Conservation (phyloP, 306 rosid species). For the Cyclanthera cordifolia region DNA sequence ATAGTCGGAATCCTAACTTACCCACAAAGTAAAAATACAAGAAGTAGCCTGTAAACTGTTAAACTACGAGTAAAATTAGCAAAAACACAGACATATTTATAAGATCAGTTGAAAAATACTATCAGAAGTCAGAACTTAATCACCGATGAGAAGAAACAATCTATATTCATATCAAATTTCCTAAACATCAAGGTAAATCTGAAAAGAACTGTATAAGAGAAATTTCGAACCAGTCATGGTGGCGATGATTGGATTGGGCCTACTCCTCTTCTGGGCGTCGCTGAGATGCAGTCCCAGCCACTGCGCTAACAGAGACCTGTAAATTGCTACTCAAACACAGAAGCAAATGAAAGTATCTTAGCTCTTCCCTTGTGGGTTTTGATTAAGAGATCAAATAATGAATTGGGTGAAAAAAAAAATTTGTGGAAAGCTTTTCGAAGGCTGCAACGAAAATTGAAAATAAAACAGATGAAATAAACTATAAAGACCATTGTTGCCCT, state of each 20-base stretch:
- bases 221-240: conserved; percentile 51
- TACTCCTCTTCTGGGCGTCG: conserved; percentile 9
- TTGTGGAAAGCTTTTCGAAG: not conserved
- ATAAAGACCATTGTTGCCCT: conserved; percentile 9
- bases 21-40: not conserved
- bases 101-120: not conserved
- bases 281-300: not conserved
- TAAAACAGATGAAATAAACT: not conserved
- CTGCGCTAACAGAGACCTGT: not conserved
- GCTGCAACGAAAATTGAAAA: not conserved
- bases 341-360: not conserved
- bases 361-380: not conserved
- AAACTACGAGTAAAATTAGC: not conserved
- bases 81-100: not conserved
- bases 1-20: not conserved
- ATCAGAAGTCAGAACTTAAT: not conserved
- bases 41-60: not conserved
- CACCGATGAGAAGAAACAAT: not conserved
- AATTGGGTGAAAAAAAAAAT: not conserved
- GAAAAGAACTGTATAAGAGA: not conserved
- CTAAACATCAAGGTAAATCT: not conserved
- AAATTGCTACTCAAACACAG: not conserved
- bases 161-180: not conserved
- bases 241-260: conserved; percentile 6
- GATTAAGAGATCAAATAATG: not conserved